These are phyloP conservation scores for Aspergillus panamensis DNA, from an alignment of 495 filamentous ascomycete species.

Conservation along the genomic window DNA sequence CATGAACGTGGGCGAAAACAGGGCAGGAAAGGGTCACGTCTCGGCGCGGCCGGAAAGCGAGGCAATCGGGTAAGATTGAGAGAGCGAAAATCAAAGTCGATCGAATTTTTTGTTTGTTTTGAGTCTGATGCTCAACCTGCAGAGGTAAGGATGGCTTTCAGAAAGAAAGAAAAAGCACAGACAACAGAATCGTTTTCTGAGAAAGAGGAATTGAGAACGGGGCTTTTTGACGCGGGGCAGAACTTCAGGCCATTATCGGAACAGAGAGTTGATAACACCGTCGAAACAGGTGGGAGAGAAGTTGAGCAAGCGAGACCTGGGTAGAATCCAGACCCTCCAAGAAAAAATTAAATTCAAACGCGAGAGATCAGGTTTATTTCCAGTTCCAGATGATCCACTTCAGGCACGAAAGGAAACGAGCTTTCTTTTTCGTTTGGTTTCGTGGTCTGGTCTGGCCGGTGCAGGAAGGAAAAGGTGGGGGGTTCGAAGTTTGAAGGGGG, in stretches of 20 bases:
- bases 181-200: not conserved
- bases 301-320: not conserved
- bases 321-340: not conserved
- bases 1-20: slow-evolving; percentile 10
- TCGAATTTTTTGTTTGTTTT: not conserved
- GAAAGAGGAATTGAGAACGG: slow-evolving; percentile 2
- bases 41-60: slow-evolving; percentile 13
- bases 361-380: not conserved
- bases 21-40: not conserved
- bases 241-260: slow-evolving; percentile 19
- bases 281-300: not conserved
- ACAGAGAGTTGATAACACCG: slow-evolving; percentile 8
- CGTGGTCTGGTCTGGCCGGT: not conserved
- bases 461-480: not conserved
- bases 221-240: slow-evolving; percentile 22
- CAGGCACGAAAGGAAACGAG: not conserved
- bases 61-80: not conserved
- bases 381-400: not conserved
- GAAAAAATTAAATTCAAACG: not conserved
- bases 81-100: not conserved
- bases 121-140: not conserved
- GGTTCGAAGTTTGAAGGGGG: not conserved
- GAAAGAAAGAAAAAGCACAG: not conserved
- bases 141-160: not conserved
- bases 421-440: not conserved